A percentile compares a stretch with the other conserved stretches of the same genome.
Evolutionary conservation across 23 red algal species (phyloP).

Genomic region (Rhodosorus marinus): DNA sequence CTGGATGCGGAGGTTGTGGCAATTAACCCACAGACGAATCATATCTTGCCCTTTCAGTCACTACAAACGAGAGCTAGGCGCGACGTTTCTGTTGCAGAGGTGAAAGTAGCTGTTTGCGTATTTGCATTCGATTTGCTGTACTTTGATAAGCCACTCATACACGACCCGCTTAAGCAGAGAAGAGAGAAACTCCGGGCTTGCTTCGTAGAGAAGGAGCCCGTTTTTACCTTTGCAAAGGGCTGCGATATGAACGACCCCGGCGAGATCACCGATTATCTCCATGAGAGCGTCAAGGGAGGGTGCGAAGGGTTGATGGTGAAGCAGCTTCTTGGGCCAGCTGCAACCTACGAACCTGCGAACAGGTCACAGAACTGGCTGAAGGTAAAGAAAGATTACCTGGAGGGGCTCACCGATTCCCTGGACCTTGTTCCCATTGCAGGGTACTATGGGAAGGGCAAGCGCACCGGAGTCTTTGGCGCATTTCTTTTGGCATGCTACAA

Average conservation of each 20-base stretch:
- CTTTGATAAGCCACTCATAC: conserved; percentile 50
- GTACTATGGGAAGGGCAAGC: conserved; percentile 77
- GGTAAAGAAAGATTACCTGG: conserved; percentile 97
- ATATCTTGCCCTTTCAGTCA: conserved; percentile 71
- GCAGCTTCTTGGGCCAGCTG: conserved; percentile 41
- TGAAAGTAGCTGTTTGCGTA: conserved; percentile 61
- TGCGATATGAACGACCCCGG: conserved; percentile 47
- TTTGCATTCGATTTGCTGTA: conserved; percentile 95
- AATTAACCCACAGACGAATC: conserved; percentile 34
- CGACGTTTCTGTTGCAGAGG: conserved; percentile 57
- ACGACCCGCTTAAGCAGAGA: conserved; percentile 24
- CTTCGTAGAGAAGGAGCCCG: conserved; percentile 28
- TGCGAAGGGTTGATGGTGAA: conserved; percentile 99
- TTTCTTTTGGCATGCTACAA: conserved; percentile 94
- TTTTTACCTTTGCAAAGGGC: conserved; percentile 66
- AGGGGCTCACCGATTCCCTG: conserved; percentile 62
- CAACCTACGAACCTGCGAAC: conserved; percentile 94
- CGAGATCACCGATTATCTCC: conserved; percentile 43
- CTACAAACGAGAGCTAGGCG: conserved; percentile 67
- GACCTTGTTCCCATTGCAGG: conserved; percentile 92
- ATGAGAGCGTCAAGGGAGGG: conserved; percentile 53
- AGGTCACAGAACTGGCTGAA: conserved; percentile 95
- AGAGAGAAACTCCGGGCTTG: conserved; percentile 7
- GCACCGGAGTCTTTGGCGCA: conserved; percentile 64
- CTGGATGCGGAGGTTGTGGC: conserved; percentile 87